Conservation (phyloP, 495 filamentous ascomycete genomes). For the Annulohypoxylon stygium region DNA sequence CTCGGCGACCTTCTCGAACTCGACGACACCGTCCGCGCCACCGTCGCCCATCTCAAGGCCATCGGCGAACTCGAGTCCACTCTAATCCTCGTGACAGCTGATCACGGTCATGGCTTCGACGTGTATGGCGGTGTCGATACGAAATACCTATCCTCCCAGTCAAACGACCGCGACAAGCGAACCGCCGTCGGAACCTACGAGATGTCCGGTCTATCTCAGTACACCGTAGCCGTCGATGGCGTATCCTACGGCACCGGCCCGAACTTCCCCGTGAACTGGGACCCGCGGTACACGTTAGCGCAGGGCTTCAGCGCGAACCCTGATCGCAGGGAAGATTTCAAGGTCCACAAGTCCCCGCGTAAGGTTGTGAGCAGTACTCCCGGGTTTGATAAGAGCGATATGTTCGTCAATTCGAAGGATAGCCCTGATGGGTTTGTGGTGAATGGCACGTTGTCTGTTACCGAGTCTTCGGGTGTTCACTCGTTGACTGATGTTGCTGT, state of each 20-base stretch:
- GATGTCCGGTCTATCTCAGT: slow-evolving; percentile 76
- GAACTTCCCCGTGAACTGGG: slow-evolving; percentile 81
- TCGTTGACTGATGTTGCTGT: slow-evolving; percentile 81
- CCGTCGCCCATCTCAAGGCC: slow-evolving; percentile 70
- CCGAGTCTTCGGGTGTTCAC: slow-evolving; percentile 73
- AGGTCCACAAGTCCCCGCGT: slow-evolving; percentile 69
- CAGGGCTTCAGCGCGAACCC: slow-evolving; percentile 73
- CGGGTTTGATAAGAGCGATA: slow-evolving; percentile 58
- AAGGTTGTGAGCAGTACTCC: slow-evolving; percentile 63
- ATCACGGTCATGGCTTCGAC: slow-evolving; percentile 84
- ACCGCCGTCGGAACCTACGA: slow-evolving; percentile 75
- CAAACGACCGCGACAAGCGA: slow-evolving; percentile 73
- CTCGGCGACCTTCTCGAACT: slow-evolving; percentile 81
- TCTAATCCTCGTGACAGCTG: slow-evolving; percentile 77
- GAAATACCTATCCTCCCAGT: slow-evolving; percentile 71
- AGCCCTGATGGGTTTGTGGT: slow-evolving; percentile 72
- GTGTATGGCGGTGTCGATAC: slow-evolving; percentile 65
- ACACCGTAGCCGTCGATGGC: slow-evolving; percentile 61
- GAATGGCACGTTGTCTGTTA: slow-evolving; percentile 75
- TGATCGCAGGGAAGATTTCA: slow-evolving; percentile 76
- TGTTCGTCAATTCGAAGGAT: slow-evolving; percentile 72
- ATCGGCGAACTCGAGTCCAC: slow-evolving; percentile 73
- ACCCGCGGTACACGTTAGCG: slow-evolving; percentile 79
- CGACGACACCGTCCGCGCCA: slow-evolving; percentile 78
- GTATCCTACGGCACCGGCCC: slow-evolving; percentile 71